phyloP scores from a whole-genome alignment of 1,139 yeast genomes.

The Geotrichum reessii region DNA sequence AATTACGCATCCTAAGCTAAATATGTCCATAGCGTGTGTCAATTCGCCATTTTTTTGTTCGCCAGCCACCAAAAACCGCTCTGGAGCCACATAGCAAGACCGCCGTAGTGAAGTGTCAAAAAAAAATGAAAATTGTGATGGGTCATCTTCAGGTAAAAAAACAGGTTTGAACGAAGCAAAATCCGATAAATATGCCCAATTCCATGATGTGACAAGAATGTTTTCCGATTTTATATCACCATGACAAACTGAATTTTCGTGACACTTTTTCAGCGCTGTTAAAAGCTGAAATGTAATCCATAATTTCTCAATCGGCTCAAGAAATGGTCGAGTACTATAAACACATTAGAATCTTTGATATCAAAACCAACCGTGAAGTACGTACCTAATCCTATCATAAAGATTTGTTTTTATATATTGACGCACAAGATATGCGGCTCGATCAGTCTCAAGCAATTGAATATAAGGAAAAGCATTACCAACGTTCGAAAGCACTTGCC shows the following conservation, averaged over 20 bases:
- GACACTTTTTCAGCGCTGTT: slow-evolving; percentile 56
- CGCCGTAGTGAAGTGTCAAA: slow-evolving; percentile 87
- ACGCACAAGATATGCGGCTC: slow-evolving; percentile 86
- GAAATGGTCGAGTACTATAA: slow-evolving; percentile 74
- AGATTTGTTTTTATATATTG: slow-evolving; percentile 73
- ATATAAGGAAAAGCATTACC: slow-evolving; percentile 69
- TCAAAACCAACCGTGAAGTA: neutral
- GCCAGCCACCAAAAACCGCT: slow-evolving; percentile 53
- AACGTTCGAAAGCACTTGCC: slow-evolving; percentile 41
- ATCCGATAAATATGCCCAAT: slow-evolving; percentile 79
- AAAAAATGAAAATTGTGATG: slow-evolving; percentile 87
- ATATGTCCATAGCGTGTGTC: slow-evolving; percentile 75
- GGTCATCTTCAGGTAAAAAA: slow-evolving; percentile 85
- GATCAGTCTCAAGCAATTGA: slow-evolving; percentile 74
- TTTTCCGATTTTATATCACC: slow-evolving; percentile 94
- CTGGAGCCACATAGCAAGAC: slow-evolving; percentile 91
- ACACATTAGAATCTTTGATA: slow-evolving; percentile 2
- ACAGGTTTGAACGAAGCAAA: slow-evolving; percentile 84
- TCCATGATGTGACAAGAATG: slow-evolving; percentile 79
- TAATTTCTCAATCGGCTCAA: slow-evolving; percentile 71
- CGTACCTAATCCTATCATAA: slow-evolving; percentile 65
- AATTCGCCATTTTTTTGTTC: slow-evolving; percentile 41
- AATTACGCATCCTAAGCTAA: slow-evolving; percentile 84
- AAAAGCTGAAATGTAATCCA: slow-evolving; percentile 82
- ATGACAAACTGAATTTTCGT: slow-evolving; percentile 58